These are phyloP conservation scores for Sutorius eximius DNA, from an alignment of 1,284 basidiomycete genomes.

Conservation along the genomic window DNA sequence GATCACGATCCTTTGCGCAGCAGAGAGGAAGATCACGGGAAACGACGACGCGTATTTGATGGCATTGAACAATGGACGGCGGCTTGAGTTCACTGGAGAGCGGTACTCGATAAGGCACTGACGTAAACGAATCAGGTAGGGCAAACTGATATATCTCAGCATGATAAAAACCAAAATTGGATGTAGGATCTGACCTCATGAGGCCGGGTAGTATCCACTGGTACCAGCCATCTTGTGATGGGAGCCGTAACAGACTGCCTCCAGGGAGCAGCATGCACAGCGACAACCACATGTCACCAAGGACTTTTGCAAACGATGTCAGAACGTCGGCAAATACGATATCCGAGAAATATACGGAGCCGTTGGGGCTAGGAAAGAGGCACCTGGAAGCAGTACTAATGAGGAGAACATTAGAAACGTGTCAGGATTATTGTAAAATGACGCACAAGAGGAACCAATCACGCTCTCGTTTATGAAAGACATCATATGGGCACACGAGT, in stretches of 20 bases:
- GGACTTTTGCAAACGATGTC: constrained; percentile 95
- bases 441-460: constrained; percentile 75
- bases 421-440: neutral
- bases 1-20: constrained; percentile 74
- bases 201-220: constrained; percentile 79
- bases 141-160: constrained; percentile 57
- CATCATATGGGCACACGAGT: constrained; percentile 66
- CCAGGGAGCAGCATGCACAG: constrained; percentile 77
- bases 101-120: constrained; percentile 91
- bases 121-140: constrained; percentile 88
- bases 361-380: constrained; percentile 60
- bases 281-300: constrained; percentile 93
- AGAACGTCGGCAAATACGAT: constrained; percentile 94
- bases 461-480: constrained; percentile 67
- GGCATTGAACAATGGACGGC: constrained; percentile 87
- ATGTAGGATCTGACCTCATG: constrained; percentile 67
- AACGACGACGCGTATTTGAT: constrained; percentile 96
- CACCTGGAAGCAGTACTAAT: constrained; percentile 49
- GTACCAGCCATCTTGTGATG: constrained; percentile 59
- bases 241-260: constrained; percentile 67
- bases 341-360: constrained; percentile 84
- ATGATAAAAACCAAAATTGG: constrained; percentile 4
- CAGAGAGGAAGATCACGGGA: constrained; percentile 95
- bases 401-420: constrained; percentile 3
- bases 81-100: constrained; percentile 62